These are phyloP conservation scores for Perkinsus marinus DNA, from an alignment of 169 alveolate genomes.

Conservation along the genomic window DNA sequence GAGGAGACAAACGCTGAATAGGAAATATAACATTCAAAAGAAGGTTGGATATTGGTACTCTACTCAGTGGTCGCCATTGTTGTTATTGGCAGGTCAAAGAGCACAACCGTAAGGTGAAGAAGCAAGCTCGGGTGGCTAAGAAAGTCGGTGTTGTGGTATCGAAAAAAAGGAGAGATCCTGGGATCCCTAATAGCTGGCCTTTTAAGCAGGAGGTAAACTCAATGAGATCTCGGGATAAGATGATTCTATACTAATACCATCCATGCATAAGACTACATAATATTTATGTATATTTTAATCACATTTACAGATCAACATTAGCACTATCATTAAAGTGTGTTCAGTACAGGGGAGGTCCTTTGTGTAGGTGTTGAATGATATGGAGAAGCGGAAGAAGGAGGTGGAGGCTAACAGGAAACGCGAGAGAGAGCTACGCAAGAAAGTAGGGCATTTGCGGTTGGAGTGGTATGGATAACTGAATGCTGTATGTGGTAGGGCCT, in stretches of 20 bases:
- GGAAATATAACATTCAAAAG: neutral
- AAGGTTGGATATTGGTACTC: neutral
- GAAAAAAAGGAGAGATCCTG: neutral
- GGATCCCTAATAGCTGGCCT: neutral
- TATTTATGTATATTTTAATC: no score
- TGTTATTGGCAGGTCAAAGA: neutral
- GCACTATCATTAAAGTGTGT: no score
- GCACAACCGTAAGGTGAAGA: neutral
- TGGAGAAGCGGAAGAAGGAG: neutral
- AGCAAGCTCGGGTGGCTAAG: neutral
- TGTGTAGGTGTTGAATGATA: neutral
- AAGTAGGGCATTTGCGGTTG: neutral
- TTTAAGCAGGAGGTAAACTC: neutral
- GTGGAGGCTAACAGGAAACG: neutral
- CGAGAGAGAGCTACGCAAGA: neutral
- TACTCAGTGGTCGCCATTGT: neutral
- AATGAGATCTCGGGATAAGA: no score
- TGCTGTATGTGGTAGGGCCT: neutral
- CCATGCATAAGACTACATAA: no score
- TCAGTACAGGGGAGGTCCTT: neutral
- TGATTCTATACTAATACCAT: no score
- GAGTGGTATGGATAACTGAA: neutral
- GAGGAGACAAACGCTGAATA: neutral
- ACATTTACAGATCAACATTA: no score
- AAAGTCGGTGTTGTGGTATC: neutral